Evolutionary conservation across 495 filamentous ascomycete species (phyloP), one percentile per base, ranked within the genome.

Genomic region (Cairneyella variabilis): DNA sequence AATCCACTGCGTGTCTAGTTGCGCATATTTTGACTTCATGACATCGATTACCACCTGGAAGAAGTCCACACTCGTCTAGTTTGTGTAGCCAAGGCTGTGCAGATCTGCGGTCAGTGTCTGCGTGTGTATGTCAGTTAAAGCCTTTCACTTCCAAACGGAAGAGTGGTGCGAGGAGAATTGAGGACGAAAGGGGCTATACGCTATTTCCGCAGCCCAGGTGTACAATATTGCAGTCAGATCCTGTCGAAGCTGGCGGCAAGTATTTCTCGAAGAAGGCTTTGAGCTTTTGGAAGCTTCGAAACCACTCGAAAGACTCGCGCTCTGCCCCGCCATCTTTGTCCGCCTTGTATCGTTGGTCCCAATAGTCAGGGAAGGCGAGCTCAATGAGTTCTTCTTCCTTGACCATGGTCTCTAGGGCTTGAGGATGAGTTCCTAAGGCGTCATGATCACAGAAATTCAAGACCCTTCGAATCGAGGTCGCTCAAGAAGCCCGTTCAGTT

Each of bases 121-220:
- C n/a, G 44, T 14, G 12, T 39, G n/a, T 18, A 22, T 58, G 26
- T 46, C 38, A 18, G 23, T 8, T 56, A 58, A 18, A 45, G 36
- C 12, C 6, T n/a, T 11, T 54, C 16, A 43, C 36, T 54, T 23
- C 10, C 52, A 27, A 43, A 14, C 25, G 11, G 10, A 34, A 44
- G 38, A 10, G 17, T n/a, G n/a, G n/a, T n/a, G 16, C 22, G 12
- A 6, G 20, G 41, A 32, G n/a, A 21, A 30, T 48, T 6, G 8
- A 14, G 11, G 9, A 27, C 20, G 11, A n/a, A 18, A 17, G n/a
- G 22, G 32, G 17, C 39, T 44, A 23, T 58, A 82, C 76, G 59
- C 79, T 83, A 51, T 80, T 76, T 22, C 79, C 79, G n/a, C 75
- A 81, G 8, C 82, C 81, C 27, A 82, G 62, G 57, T 83, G 82